Conservation (phyloP, 306 rosid genomes). For the Glycine soja region DNA sequence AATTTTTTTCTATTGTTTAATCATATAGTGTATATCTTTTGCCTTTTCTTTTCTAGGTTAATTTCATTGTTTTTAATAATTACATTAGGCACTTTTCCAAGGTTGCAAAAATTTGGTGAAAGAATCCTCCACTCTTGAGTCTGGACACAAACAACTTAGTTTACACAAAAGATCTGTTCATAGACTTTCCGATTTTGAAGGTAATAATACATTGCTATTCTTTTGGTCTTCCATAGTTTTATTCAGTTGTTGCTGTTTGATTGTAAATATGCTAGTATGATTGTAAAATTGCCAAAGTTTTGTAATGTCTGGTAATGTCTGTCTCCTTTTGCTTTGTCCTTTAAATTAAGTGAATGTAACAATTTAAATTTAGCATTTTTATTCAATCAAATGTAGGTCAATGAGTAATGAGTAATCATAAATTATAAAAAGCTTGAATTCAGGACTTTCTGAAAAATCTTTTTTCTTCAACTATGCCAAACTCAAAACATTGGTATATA, state of each 20-base stretch:
- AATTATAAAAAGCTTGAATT: slow-evolving; percentile 28
- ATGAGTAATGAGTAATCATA: background rate
- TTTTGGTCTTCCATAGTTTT: no score
- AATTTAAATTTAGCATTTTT: slow-evolving; percentile 2
- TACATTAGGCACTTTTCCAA: slow-evolving; percentile 71
- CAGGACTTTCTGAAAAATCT: background rate
- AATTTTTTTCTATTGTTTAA: background rate
- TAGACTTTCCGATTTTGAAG: slow-evolving; percentile 78
- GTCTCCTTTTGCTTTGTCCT: background rate
- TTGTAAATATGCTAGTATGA: slow-evolving; percentile 8
- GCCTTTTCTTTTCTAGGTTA: background rate
- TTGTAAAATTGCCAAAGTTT: slow-evolving; percentile 21
- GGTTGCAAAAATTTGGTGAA: slow-evolving; percentile 72
- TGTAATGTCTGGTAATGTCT: background rate
- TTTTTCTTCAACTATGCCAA: background rate
- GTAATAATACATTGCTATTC: slow-evolving; percentile 49
- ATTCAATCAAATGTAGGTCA: background rate
- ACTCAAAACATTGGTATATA: background rate
- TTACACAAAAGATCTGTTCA: slow-evolving; percentile 64
- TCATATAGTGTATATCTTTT: background rate
- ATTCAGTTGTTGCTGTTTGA: background rate
- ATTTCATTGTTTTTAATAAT: slow-evolving; percentile 36
- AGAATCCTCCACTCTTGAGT: slow-evolving; percentile 54
- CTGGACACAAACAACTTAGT: slow-evolving; percentile 60
- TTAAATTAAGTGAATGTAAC: slow-evolving; percentile 4